Conservation (phyloP, 805 yeast genomes). For the Candida coleopterorum region DNA sequence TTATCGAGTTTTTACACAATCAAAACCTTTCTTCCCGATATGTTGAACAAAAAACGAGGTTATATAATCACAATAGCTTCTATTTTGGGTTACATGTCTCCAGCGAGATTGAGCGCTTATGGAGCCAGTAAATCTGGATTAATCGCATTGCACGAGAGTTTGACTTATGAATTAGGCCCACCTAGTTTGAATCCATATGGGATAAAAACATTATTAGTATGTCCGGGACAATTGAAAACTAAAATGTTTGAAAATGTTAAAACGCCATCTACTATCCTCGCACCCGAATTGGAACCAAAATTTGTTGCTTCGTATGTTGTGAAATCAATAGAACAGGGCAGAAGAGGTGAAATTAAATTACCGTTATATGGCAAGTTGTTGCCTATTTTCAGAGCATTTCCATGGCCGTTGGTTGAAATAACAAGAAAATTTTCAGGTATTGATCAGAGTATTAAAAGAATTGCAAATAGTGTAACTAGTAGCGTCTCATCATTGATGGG, state of each 20-base stretch:
- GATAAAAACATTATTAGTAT: constrained; percentile 68
- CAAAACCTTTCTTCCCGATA: constrained; percentile 67
- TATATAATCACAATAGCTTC: constrained; percentile 79
- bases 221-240: constrained; percentile 86
- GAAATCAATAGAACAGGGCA: constrained; percentile 53
- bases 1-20: constrained; percentile 65
- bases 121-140: constrained; percentile 90
- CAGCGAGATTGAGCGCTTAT: constrained; percentile 75
- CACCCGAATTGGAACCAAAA: constrained; percentile 74
- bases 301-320: constrained; percentile 60
- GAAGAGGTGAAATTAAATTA: constrained; percentile 60
- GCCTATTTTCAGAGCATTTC: constrained; percentile 66
- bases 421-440: constrained; percentile 61
- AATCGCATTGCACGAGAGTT: constrained; percentile 77
- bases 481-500: constrained; percentile 5
- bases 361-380: constrained; percentile 76
- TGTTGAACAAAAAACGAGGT: constrained; percentile 61
- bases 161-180: constrained; percentile 64
- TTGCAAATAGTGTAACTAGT: constrained; percentile 13
- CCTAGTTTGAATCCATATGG: constrained; percentile 43
- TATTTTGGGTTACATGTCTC: constrained; percentile 78
- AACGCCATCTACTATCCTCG: constrained; percentile 71
- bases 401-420: constrained; percentile 62
- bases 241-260: constrained; percentile 64
- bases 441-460: constrained; percentile 45